A percentile compares a stretch with the other conserved stretches of the same genome.
These are phyloP conservation scores for Lodderomyces metapsilosis DNA, from an alignment of 1,139 yeast species.

Conservation along the genomic window DNA sequence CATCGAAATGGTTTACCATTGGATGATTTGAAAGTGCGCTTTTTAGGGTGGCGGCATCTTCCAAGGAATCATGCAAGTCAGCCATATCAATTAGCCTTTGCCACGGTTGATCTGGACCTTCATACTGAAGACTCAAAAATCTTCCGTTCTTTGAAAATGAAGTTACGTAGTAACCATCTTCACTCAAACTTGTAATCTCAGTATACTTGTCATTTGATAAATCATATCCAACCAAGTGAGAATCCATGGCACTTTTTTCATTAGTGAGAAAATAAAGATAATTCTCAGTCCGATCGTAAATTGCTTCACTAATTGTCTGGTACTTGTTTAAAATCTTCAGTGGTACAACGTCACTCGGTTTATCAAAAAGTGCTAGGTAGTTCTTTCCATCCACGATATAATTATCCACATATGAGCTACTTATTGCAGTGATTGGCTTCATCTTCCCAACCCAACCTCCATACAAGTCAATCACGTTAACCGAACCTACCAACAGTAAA, in stretches of 20 bases:
- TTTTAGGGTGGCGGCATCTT: slow-evolving; percentile 5
- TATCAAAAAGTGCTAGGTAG: slow-evolving; percentile 67
- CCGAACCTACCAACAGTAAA: slow-evolving; percentile 15
- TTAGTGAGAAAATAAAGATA: slow-evolving; percentile 66
- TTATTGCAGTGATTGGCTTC: slow-evolving; percentile 31
- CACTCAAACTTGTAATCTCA: slow-evolving; percentile 22
- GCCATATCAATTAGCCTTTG: slow-evolving; percentile 54
- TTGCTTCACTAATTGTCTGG: slow-evolving; percentile 40
- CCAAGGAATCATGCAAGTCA: slow-evolving; percentile 25
- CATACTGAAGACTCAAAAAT: slow-evolving; percentile 51
- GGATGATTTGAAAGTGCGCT: slow-evolving; percentile 25
- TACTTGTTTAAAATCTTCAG: slow-evolving; percentile 30
- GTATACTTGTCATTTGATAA: slow-evolving; percentile 15
- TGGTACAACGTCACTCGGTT: slow-evolving; percentile 37
- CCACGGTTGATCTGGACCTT: slow-evolving; percentile 69
- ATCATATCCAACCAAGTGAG: slow-evolving; percentile 29
- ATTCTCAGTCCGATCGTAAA: slow-evolving; percentile 52
- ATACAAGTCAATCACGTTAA: slow-evolving; percentile 44
- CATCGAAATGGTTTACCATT: slow-evolving; percentile 26
- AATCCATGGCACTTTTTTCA: slow-evolving; percentile 32
- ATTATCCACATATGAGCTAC: slow-evolving; percentile 69
- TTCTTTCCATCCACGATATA: slow-evolving; percentile 59
- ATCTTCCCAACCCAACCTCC: slow-evolving; percentile 58
- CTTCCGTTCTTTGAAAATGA: slow-evolving; percentile 56
- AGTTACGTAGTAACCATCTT: slow-evolving; percentile 32